Conservation (phyloP, 306 rosid genomes). For the Medicago truncatula region MtrunA17r5.0-ANR NC_053048.1:55151501-55152000, state of each 20-base stretch:
- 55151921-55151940: conserved; percentile 31
- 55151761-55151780: not conserved
- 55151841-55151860: conserved; percentile 1
- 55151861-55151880: conserved; percentile 9
- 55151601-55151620: not conserved
- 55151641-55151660: not conserved
- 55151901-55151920: conserved; percentile 23
- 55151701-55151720: not conserved
- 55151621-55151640: not conserved
- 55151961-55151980: conserved; percentile 17
- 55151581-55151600: not conserved
- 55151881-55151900: conserved; percentile 14
- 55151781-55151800: no score
- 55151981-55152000: conserved; percentile 19
- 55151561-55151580: not conserved
- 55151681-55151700: not conserved
- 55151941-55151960: conserved; percentile 19
- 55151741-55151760: not conserved
- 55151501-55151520: not conserved
- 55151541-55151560: not conserved
- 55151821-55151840: conserved; percentile 1
- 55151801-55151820: conserved; percentile 17
- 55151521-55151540: not conserved
- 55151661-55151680: not conserved
- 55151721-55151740: not conserved